Conservation (phyloP, 208 protist species). For the Wallacemonas rigidus region DNA sequence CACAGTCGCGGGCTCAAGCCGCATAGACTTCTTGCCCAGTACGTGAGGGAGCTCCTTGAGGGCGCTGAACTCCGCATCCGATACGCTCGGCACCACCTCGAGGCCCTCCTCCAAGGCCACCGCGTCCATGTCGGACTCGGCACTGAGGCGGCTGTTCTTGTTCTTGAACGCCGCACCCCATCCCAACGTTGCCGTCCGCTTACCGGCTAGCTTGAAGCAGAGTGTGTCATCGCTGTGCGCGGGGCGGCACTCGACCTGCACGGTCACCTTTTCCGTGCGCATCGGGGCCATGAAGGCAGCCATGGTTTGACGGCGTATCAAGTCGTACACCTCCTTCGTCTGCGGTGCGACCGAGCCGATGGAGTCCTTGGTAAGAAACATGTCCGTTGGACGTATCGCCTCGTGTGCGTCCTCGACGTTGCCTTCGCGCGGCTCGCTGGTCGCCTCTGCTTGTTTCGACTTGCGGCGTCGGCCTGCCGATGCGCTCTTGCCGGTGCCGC, state of each 20-base stretch:
- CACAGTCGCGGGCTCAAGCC: conserved; percentile 44
- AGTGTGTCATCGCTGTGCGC: conserved; percentile 51
- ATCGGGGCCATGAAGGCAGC: conserved; percentile 87
- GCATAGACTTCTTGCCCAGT: conserved; percentile 25
- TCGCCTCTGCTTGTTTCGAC: background rate
- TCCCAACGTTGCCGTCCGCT: conserved; percentile 69
- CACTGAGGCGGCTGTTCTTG: conserved; percentile 20
- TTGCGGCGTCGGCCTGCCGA: conserved; percentile 62
- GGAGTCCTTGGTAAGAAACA: conserved; percentile 55
- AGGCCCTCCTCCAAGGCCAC: conserved; percentile 61
- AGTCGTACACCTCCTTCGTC: conserved; percentile 80
- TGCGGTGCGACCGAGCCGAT: conserved; percentile 53
- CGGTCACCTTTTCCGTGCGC: conserved; percentile 62
- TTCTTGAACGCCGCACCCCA: conserved; percentile 80
- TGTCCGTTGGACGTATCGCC: conserved; percentile 90
- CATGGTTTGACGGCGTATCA: conserved; percentile 79
- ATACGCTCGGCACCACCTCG: conserved; percentile 62
- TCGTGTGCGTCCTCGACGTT: conserved; percentile 93
- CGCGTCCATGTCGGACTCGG: conserved; percentile 44
- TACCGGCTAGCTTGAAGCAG: conserved; percentile 66
- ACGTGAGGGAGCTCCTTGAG: conserved; percentile 46
- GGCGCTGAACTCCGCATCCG: conserved; percentile 78
- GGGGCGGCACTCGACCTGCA: conserved; percentile 46
- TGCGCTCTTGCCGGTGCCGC: conserved; percentile 89
- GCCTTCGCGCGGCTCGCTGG: conserved; percentile 15